A percentile compares a stretch with the other conserved stretches of the same genome.
Conservation (phyloP, 2,329 filamentous ascomycete genomes). For the Didymella lethalis region DNA sequence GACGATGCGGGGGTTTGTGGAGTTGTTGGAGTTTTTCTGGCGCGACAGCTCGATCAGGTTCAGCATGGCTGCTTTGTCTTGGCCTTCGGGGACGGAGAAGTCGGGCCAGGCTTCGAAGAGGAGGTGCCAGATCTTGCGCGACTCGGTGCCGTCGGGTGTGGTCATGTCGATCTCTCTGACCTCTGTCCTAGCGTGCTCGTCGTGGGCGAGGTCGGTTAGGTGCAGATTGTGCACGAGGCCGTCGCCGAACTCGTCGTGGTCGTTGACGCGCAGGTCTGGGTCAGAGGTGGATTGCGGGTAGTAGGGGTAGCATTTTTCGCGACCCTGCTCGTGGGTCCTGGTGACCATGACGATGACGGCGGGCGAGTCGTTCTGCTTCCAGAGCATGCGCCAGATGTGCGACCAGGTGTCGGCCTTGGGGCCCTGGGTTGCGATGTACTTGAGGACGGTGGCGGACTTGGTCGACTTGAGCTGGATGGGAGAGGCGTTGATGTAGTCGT, state of each 20-base stretch:
- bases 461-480: conserved; percentile 56
- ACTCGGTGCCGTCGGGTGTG: conserved; percentile 55
- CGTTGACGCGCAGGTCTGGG: conserved; percentile 63
- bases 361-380: conserved; percentile 73
- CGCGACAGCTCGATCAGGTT: conserved; percentile 73
- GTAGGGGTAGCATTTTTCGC: conserved; percentile 89
- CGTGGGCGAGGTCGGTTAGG: conserved; percentile 63
- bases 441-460: conserved; percentile 52
- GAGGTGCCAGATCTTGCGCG: conserved; percentile 80
- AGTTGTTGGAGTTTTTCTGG: conserved; percentile 59
- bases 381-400: conserved; percentile 96
- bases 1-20: conserved; percentile 73
- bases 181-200: conserved; percentile 68
- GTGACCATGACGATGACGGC: conserved; percentile 95
- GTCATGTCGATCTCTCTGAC: conserved; percentile 73
- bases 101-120: conserved; percentile 91
- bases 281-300: conserved; percentile 66
- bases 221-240: conserved; percentile 73
- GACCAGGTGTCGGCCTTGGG: conserved; percentile 78
- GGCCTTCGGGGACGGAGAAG: conserved; percentile 78
- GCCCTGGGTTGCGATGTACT: conserved; percentile 89
- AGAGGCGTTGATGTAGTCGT: conserved; percentile 63
- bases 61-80: conserved; percentile 73
- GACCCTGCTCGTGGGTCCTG: conserved; percentile 78
- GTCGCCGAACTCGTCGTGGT: conserved; percentile 69